Evolutionary conservation across 2,329 filamentous ascomycete genomes (phyloP).

Genomic region (Cytospora chrysosperma): DNA sequence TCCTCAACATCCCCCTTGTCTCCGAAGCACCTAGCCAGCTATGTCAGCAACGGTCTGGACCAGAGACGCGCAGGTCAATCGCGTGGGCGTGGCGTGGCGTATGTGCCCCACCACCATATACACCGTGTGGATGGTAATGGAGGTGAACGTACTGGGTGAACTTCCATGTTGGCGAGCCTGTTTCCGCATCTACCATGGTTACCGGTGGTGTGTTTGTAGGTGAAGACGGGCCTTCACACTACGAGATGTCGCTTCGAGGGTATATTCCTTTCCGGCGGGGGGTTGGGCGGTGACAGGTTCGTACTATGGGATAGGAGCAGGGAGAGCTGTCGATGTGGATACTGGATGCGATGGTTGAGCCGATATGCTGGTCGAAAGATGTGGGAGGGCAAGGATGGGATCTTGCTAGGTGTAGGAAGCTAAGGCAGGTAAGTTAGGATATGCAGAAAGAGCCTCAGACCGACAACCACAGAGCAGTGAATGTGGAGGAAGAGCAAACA

Average conservation of each 20-base stretch:
- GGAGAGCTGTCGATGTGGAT: conserved; percentile 5
- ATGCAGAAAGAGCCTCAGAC: conserved; percentile 19
- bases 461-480: conserved; percentile 7
- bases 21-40: conserved; percentile 79
- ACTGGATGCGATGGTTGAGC: conserved; percentile 13
- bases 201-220: conserved; percentile 31
- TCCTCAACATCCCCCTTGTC: conserved; percentile 99
- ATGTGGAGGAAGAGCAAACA: conserved; percentile 19
- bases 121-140: background rate
- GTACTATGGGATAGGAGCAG: conserved; percentile 14
- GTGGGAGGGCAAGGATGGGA: conserved; percentile 14
- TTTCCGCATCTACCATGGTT: conserved; percentile 96
- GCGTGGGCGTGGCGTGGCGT: background rate
- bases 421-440: conserved; percentile 21
- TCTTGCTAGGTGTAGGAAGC: conserved; percentile 16
- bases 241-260: conserved; percentile 17
- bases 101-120: background rate
- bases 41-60: conserved; percentile 28
- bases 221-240: conserved; percentile 31
- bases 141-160: conserved; percentile 84
- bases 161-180: conserved; percentile 96
- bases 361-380: conserved; percentile 16
- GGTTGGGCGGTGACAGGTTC: background rate
- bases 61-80: background rate
- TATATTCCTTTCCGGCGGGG: conserved; percentile 11